Evolutionary conservation across 2,329 filamentous ascomycete genomes (phyloP).

Genomic region (Alternaria sp.): DNA sequence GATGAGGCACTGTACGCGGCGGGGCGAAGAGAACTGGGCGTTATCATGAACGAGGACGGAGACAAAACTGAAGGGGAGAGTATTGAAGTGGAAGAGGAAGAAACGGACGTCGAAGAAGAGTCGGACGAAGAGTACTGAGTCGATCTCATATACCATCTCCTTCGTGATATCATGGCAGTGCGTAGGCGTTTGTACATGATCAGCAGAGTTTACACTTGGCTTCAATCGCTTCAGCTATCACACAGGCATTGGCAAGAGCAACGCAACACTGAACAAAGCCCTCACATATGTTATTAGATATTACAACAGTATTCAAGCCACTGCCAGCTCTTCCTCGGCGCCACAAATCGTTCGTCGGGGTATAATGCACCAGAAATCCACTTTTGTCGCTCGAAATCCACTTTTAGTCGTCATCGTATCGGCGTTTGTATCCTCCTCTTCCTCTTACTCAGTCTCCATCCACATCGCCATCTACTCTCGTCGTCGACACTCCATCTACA

Average conservation of each 20-base stretch:
- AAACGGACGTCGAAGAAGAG: not conserved
- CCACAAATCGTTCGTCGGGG: constrained; percentile 4
- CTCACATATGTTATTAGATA: not conserved
- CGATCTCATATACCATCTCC: accelerated
- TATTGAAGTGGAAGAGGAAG: not conserved
- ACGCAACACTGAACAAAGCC: not conserved
- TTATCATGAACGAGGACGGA: not conserved
- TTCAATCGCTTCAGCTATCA: not conserved
- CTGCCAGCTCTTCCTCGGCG: not conserved
- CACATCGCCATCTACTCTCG: too few species aligned
- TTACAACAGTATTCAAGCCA: not conserved
- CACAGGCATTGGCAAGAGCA: not conserved
- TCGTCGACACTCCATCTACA: not conserved
- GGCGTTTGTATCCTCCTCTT: not conserved
- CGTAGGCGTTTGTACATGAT: not conserved
- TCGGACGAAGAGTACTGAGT: not conserved
- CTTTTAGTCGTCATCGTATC: not conserved
- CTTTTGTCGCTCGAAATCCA: constrained; percentile 1
- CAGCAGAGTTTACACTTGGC: not conserved
- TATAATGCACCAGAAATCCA: constrained; percentile 10
- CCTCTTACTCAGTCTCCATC: not conserved
- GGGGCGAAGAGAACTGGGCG: not conserved
- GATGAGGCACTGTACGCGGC: not conserved
- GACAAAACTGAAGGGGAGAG: accelerated
- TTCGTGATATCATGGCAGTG: accelerated